A percentile compares a stretch with the other conserved stretches of the same genome.
Evolutionary conservation across 2,329 filamentous ascomycete genomes (phyloP).

Genomic region (Erysiphe pulchra): DNA sequence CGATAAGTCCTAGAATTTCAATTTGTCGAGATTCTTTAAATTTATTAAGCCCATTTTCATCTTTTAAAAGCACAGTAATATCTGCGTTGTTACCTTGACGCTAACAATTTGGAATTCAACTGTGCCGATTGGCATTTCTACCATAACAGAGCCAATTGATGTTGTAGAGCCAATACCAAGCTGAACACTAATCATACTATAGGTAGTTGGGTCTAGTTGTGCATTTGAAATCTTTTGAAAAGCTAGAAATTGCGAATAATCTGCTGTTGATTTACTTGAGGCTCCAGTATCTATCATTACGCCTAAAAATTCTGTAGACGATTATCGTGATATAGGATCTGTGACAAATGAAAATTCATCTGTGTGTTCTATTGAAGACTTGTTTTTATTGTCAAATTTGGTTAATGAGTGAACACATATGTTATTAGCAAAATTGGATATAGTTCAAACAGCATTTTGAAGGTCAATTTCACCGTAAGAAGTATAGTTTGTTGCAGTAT

Average conservation of each 20-base stretch:
- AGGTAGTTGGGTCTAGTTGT: neutral
- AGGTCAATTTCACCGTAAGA: neutral
- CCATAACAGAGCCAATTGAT: neutral
- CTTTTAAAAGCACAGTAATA: too few relatives aligned
- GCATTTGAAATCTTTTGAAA: neutral
- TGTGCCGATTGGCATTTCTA: neutral
- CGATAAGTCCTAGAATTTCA: neutral
- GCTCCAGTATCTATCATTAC: neutral
- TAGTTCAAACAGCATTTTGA: neutral
- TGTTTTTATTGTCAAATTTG: neutral
- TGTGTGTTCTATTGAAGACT: too few relatives aligned
- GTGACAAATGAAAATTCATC: too few relatives aligned
- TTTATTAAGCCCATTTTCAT: too few relatives aligned
- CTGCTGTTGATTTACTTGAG: neutral
- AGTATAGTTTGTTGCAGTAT: neutral
- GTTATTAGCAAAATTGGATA: neutral
- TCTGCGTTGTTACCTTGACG: too few relatives aligned
- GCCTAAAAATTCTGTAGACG: too few relatives aligned
- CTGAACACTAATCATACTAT: neutral
- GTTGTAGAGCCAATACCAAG: neutral
- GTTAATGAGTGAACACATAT: neutral
- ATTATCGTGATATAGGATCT: too few relatives aligned
- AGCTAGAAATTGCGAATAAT: neutral
- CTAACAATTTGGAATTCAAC: neutral
- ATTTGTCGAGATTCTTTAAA: neutral